phyloP scores from a whole-genome alignment of 2,329 filamentous ascomycete species.

The Fonsecaea monophora region DNA sequence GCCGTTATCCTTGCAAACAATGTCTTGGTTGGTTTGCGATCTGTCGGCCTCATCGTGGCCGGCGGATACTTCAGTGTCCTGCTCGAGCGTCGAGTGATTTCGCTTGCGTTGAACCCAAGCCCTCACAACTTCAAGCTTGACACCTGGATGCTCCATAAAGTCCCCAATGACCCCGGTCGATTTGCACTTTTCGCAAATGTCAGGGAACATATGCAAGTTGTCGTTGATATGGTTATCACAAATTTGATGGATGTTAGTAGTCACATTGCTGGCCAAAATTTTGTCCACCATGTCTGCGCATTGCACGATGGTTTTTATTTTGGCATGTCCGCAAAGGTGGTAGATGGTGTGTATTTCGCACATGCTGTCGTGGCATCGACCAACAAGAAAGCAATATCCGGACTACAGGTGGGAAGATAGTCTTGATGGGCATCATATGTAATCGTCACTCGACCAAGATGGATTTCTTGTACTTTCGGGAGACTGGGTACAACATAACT shows the following conservation, averaged over 20 bases:
- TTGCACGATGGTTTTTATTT: slow-evolving; percentile 33
- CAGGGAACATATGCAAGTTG: slow-evolving; percentile 31
- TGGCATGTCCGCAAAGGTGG: slow-evolving; percentile 37
- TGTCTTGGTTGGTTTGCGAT: slow-evolving; percentile 11
- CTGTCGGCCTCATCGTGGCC: neutral
- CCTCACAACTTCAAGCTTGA: slow-evolving; percentile 28
- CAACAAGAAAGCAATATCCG: neutral
- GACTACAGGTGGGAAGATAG: neutral
- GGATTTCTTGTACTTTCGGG: neutral
- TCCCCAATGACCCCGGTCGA: slow-evolving; percentile 26
- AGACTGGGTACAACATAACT: neutral
- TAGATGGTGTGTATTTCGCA: slow-evolving; percentile 34
- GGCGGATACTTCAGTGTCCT: neutral
- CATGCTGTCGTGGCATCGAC: slow-evolving; percentile 23
- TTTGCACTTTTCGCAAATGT: slow-evolving; percentile 31
- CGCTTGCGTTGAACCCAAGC: slow-evolving; percentile 20
- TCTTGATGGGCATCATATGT: neutral
- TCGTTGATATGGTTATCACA: slow-evolving; percentile 23
- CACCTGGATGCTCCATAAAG: slow-evolving; percentile 28
- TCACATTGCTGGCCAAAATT: slow-evolving; percentile 17
- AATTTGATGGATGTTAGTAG: slow-evolving; percentile 17
- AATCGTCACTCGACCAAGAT: neutral
- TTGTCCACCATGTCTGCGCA: slow-evolving; percentile 33
- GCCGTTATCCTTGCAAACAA: neutral
- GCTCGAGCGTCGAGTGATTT: slow-evolving; percentile 4